Conservation (phyloP, 179 eudicot species). For the Gypsophila paniculata region DNA sequence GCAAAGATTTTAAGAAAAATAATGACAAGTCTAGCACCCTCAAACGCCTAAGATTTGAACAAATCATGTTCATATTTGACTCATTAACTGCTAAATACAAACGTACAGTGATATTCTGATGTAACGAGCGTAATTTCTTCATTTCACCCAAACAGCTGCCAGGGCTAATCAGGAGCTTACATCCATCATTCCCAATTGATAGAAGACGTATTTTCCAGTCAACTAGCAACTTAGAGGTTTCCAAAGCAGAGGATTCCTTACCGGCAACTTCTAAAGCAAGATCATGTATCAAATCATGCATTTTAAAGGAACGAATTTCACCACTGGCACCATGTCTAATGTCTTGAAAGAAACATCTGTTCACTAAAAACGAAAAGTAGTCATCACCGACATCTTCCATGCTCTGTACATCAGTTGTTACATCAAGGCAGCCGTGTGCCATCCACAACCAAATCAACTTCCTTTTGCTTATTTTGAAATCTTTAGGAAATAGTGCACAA, state of each 20-base stretch:
- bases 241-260: not conserved
- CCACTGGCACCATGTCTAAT: not conserved
- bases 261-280: constrained; percentile 10
- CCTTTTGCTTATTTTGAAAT: not conserved
- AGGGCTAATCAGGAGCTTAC: not conserved
- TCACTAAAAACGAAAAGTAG: constrained; percentile 2
- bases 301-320: not conserved
- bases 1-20: not conserved
- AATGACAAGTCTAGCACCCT: not conserved
- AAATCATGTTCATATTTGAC: not conserved
- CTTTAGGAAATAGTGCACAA: constrained; percentile 14
- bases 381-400: constrained; percentile 9
- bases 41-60: not conserved
- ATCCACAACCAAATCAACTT: constrained; percentile 9
- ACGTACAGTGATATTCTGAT: not conserved
- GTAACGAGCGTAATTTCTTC: constrained; percentile 8
- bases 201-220: constrained; percentile 2
- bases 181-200: not conserved
- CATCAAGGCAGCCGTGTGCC: constrained; percentile 20
- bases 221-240: not conserved
- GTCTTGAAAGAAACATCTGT: constrained; percentile 11
- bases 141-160: constrained; percentile 12
- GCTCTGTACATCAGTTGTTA: not conserved
- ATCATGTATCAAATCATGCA: constrained; percentile 18
- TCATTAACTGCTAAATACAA: too few species aligned